Base-by-base conservation (phyloP, 495 filamentous ascomycete genomes). In the Lepraria neglecta region DNA sequence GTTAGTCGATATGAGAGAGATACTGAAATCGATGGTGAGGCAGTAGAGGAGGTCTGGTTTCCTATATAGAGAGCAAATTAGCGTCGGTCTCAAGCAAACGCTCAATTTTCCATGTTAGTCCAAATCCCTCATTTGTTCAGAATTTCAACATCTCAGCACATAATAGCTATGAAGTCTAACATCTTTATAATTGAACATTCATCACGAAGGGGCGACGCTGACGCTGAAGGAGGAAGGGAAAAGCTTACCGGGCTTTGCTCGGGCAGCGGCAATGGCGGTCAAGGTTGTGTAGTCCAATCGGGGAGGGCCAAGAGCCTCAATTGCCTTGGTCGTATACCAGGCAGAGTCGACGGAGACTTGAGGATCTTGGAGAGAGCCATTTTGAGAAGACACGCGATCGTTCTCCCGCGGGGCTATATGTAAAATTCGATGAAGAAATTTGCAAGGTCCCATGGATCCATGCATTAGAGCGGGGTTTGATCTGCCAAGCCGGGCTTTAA, bases 71-170 rank as follows among this genome's bases (percentile, higher is more conserved):
- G 14, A 33, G 14, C n/a, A 3, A n/a, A 6, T 54, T 35, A 54
- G 51, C 51, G 4, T 19, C 9, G n/a, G 1, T 54, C 51, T 10
- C 10, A n/a, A 31, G 51, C 51, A 35, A 10, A 30, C 30, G 3
- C n/a, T 54, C 5, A 1, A 35, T 35, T 12, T 33, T 19, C 3
- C 17, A 21, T 15, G 31, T 14, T 4, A 0, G 48, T 24, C 15
- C 33, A 5, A 4, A 6, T 17, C 12, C 45, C n/a, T 24, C 6
- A 19, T 24, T 6, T 46, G 19, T 43, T 40, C 40, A 31, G 28
- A 44, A 45, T 45, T 3, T 31, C 9, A 47, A 28, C 14, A 27
- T 31, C 21, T 69, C 80, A 64, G 51, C 51, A 54, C 15, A 42
- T 24, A 30, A 27, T 46, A 45, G 38, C 46, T 24, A 38, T 60